phyloP scores from a whole-genome alignment of 345 rosid species.

The Citrus unshiu region DNA sequence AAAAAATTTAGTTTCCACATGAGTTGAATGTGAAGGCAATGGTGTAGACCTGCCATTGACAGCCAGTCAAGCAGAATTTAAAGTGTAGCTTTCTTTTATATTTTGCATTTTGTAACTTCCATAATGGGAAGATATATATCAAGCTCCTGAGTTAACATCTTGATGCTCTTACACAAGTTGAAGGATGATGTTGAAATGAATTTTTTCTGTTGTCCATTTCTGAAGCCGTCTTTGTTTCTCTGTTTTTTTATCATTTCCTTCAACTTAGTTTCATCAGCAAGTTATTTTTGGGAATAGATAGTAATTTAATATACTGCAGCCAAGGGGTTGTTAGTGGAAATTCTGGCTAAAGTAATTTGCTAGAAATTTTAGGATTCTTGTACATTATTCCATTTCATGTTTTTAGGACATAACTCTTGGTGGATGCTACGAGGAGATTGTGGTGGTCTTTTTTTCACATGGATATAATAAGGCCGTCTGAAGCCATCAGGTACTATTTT shows the following conservation, averaged over 20 bases:
- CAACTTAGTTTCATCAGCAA: not conserved
- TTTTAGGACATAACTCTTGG: not conserved
- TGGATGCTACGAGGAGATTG: not conserved
- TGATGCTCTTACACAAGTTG: not conserved
- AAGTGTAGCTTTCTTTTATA: not conserved
- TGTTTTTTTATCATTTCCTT: not conserved
- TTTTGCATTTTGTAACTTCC: not conserved
- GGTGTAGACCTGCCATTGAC: not conserved
- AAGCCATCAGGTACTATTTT: not conserved
- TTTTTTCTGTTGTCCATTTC: not conserved
- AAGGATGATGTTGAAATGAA: not conserved
- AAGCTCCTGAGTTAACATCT: not conserved
- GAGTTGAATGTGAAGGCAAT: not conserved
- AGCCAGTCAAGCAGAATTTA: not conserved
- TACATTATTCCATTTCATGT: not conserved
- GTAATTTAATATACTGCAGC: not conserved
- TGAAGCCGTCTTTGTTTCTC: not conserved
- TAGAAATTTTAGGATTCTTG: not conserved
- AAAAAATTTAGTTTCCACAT: not conserved
- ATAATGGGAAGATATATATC: constrained; percentile 3
- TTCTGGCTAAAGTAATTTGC: not conserved
- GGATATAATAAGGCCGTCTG: not conserved
- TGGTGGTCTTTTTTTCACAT: not conserved
- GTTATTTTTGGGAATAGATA: not conserved
- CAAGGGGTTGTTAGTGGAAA: not conserved